Conservation (phyloP, 495 filamentous ascomycete species). For the Xanthoparmelia taractica region DNA sequence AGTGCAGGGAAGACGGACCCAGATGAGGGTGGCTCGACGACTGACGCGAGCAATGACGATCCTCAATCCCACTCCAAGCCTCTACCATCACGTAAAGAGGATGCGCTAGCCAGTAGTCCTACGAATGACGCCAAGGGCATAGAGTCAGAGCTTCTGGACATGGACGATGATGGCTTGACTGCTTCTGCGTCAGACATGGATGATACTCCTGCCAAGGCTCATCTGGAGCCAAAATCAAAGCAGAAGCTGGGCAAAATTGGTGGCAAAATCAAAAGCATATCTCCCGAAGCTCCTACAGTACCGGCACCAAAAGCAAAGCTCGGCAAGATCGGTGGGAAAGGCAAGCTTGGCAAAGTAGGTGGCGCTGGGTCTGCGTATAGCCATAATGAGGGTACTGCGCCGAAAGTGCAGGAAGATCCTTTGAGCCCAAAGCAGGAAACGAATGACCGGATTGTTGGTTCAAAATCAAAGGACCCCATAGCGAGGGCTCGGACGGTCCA, state of each 20-base stretch:
- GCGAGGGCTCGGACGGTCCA: slow-evolving; percentile 30
- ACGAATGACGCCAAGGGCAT: neutral
- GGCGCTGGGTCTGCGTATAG: slow-evolving; percentile 3
- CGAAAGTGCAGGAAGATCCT: neutral
- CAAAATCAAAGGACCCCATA: slow-evolving; percentile 24
- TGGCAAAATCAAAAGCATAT: neutral
- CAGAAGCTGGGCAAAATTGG: neutral
- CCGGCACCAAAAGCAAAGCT: slow-evolving; percentile 25
- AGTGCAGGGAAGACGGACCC: too few species aligned
- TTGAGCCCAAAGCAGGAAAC: neutral
- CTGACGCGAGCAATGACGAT: slow-evolving; percentile 21
- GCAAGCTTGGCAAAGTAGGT: slow-evolving; percentile 11
- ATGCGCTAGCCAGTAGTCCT: neutral
- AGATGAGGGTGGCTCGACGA: slow-evolving; percentile 19
- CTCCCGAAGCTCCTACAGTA: neutral
- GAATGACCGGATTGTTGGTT: neutral
- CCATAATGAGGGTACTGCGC: neutral
- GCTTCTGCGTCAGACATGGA: neutral
- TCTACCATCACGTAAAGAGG: neutral
- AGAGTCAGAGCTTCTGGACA: neutral
- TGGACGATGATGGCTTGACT: neutral
- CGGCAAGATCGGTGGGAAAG: slow-evolving; percentile 25
- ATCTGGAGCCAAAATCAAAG: neutral
- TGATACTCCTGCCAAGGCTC: neutral
- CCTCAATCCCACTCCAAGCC: slow-evolving; percentile 3